Percentiles rank a stretch among this genome's conserved stretches.
phyloP scores from a whole-genome alignment of 192 early-diverging fungal species.

The Backusella circina region DNA sequence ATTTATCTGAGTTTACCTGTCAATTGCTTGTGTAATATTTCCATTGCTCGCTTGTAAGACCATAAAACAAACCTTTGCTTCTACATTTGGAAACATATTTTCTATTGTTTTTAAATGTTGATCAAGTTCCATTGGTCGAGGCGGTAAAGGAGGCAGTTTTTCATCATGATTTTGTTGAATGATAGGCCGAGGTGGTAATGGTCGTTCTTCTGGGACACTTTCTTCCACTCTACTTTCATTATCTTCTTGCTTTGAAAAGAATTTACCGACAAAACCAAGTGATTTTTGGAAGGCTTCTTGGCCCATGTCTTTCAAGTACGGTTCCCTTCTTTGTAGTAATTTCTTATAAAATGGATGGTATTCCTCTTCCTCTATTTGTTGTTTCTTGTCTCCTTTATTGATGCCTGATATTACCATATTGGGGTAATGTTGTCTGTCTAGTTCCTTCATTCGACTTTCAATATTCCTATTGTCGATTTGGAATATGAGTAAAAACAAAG shows the following conservation, averaged over 20 bases:
- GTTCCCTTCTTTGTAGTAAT: constrained; percentile 21
- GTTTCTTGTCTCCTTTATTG: constrained; percentile 25
- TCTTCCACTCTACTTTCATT: background rate
- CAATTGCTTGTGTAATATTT: constrained; percentile 39
- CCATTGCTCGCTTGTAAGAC: constrained; percentile 71
- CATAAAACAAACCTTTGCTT: constrained; percentile 64
- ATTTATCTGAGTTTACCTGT: constrained; percentile 25
- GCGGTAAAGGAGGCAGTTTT: background rate
- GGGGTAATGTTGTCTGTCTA: constrained; percentile 52
- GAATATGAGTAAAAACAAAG: background rate
- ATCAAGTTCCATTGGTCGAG: constrained; percentile 30
- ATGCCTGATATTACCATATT: constrained; percentile 33
- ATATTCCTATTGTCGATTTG: constrained; percentile 43
- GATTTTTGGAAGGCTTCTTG: constrained; percentile 30
- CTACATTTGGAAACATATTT: constrained; percentile 75
- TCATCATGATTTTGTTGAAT: background rate
- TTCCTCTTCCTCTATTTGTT: background rate
- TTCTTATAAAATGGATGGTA: constrained; percentile 30
- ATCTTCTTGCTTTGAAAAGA: background rate
- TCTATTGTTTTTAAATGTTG: constrained; percentile 51
- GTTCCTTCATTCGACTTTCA: constrained; percentile 66
- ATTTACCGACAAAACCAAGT: background rate
- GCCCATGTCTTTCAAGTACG: constrained; percentile 38
- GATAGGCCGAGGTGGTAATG: background rate
- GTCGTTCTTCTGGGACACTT: background rate